Base-by-base conservation (phyloP, 352 stramenopile genomes). In the Blastocystis sp. region DNA sequence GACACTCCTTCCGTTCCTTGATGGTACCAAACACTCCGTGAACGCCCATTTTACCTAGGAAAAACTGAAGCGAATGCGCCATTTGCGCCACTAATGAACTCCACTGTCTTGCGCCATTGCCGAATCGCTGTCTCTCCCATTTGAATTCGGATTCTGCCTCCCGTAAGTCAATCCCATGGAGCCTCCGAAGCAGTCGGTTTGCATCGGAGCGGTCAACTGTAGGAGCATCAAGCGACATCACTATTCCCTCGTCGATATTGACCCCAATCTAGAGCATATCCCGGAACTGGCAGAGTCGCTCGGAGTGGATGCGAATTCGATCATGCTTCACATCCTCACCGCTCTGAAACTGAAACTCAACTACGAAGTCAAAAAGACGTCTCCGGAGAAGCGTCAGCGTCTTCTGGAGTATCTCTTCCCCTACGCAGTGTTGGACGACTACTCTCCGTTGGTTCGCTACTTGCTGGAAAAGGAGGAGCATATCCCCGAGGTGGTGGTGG, bases 391-490 rank as follows among this genome's bases (percentile, higher is more conserved):
- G 69, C 53, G 69, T 14, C 69, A 64, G 32, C 29, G 69, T 29
- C 53, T 81, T n/a, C 69, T 81, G 21, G 69, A 81, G 29, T 81
- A 81, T 64, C 34, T 81, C 21, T 81, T 81, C 29, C 69, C 69
- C 24, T 81, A 81, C 27, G 42, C 51, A n/a, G 69, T 81, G 27
- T 64, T 81, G 21, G n/a, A 63, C 4, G 69, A 81, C 51, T 81
- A 81, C 63, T 81, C 69, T 24, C 69, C 69, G 21, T 24, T 64
- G 34, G 69, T 81, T 32, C 32, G 24, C 16, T 81, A 65, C 44
- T 24, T 81, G 53, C 69, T 81, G 24, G 69, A 64, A 21, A 81
- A 81, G 9, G 69, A 81, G 27, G 53, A 81, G 14, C n/a, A 65
- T 24, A 81, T 81, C 44, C 69, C 69, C 14, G 24, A 64, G 21